Evolutionary conservation across 495 filamentous ascomycete species (phyloP).

Genomic region (Cenococcum geophilum): DNA sequence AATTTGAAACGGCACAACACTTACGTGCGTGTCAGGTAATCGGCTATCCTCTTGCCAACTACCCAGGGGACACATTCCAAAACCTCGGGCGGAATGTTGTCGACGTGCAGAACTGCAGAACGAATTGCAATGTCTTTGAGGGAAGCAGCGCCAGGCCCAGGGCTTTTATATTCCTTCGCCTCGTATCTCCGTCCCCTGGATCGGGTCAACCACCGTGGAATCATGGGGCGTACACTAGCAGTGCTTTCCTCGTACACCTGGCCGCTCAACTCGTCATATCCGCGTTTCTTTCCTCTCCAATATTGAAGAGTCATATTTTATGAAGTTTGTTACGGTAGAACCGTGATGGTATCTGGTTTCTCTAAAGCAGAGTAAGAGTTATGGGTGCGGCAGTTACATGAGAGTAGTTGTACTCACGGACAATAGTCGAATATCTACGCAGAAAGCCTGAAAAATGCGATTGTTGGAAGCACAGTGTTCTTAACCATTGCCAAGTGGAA

Average conservation of each 20-base stretch:
- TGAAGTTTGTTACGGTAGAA: too few species aligned
- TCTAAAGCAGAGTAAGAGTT: too few species aligned
- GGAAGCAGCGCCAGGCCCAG: neutral
- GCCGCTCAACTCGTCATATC: conserved; percentile 5
- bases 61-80: conserved; percentile 7
- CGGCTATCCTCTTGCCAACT: conserved; percentile 10
- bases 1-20: neutral
- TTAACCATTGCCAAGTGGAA: too few species aligned
- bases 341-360: too few species aligned
- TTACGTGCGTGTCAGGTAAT: conserved; percentile 12
- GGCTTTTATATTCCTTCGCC: conserved; percentile 7
- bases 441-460: too few species aligned
- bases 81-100: conserved; percentile 1
- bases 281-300: neutral
- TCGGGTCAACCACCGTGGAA: conserved; percentile 4
- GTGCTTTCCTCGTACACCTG: conserved; percentile 15
- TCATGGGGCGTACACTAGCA: conserved; percentile 6
- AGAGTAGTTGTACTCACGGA: too few species aligned
- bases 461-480: too few species aligned
- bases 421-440: too few species aligned
- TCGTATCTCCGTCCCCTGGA: conserved; percentile 5
- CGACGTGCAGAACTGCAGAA: conserved; percentile 10
- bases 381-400: too few species aligned
- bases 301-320: too few species aligned
- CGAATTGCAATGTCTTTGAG: conserved; percentile 13